phyloP scores from a whole-genome alignment of 2,329 filamentous ascomycete genomes.

The Seiridium unicorne region DNA sequence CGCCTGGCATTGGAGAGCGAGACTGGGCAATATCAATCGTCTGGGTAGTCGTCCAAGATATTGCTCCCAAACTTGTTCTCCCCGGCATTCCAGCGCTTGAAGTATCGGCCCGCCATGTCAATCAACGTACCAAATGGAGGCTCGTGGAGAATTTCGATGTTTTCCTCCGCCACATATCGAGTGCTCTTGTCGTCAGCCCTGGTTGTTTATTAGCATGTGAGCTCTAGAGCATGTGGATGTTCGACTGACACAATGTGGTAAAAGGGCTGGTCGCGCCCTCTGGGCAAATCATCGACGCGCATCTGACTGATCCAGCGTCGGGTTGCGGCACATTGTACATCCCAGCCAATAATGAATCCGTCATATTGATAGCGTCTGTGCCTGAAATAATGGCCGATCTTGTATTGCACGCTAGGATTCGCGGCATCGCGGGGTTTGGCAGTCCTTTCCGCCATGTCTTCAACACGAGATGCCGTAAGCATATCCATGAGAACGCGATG shows the following conservation, averaged over 20 bases:
- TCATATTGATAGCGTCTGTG: constrained; percentile 62
- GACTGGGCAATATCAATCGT: constrained; percentile 45
- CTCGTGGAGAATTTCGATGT: constrained; percentile 47
- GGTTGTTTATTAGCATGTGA: background rate
- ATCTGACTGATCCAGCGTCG: constrained; percentile 61
- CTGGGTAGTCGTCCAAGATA: constrained; percentile 63
- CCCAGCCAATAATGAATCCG: constrained; percentile 66
- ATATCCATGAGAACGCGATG: background rate
- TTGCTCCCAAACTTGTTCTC: constrained; percentile 60
- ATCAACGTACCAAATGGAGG: constrained; percentile 44
- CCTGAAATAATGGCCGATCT: constrained; percentile 58
- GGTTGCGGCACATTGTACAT: constrained; percentile 34
- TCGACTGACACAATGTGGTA: constrained; percentile 57
- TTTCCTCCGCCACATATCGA: constrained; percentile 69
- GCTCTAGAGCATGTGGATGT: background rate
- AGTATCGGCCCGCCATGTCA: constrained; percentile 58
- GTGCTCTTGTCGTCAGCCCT: constrained; percentile 56
- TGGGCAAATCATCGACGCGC: constrained; percentile 55
- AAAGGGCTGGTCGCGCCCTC: constrained; percentile 61
- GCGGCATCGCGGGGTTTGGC: background rate
- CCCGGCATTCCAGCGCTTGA: constrained; percentile 59
- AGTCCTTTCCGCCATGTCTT: background rate
- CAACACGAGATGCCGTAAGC: background rate
- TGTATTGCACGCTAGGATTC: constrained; percentile 30
- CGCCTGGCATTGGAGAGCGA: background rate